Evolutionary conservation across 108 stramenopile genomes (phyloP).

Genomic region (Nitzschia inconspicua): DNA sequence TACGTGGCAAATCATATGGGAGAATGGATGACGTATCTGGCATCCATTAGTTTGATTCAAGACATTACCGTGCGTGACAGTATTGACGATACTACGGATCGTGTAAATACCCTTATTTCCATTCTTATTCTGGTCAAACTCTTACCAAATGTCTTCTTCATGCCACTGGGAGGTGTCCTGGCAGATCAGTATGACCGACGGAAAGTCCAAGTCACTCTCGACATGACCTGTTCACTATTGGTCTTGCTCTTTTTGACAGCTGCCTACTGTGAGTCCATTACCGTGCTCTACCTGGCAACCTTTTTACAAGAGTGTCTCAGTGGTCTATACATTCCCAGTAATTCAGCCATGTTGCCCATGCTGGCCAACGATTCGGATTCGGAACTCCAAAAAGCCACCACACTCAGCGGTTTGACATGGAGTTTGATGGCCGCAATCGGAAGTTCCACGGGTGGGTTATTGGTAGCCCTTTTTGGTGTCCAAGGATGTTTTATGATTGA

Average conservation of each 20-base stretch:
- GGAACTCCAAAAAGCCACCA: slow-evolving; percentile 70
- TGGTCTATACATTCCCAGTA: slow-evolving; percentile 61
- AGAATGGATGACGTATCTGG: slow-evolving; percentile 61
- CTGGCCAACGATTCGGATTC: slow-evolving; percentile 29
- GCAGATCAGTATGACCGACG: slow-evolving; percentile 69
- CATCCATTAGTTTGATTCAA: slow-evolving; percentile 38
- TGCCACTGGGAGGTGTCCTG: slow-evolving; percentile 58
- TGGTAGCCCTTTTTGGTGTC: slow-evolving; percentile 45
- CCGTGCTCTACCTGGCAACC: slow-evolving; percentile 47
- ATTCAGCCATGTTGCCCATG: slow-evolving; percentile 51
- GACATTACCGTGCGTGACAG: background rate
- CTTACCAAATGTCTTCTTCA: slow-evolving; percentile 57
- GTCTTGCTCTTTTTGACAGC: slow-evolving; percentile 48
- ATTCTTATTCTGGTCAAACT: slow-evolving; percentile 55
- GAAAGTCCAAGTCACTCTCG: slow-evolving; percentile 45
- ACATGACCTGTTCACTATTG: slow-evolving; percentile 42
- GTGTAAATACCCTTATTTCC: slow-evolving; percentile 47
- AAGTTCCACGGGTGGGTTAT: slow-evolving; percentile 44
- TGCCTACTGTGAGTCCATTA: slow-evolving; percentile 37
- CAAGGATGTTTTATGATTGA: slow-evolving; percentile 43
- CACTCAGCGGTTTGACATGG: slow-evolving; percentile 55
- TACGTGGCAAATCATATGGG: slow-evolving; percentile 28
- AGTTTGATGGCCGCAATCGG: slow-evolving; percentile 63
- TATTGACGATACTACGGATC: background rate
- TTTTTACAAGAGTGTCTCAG: slow-evolving; percentile 44